Percentiles rank a stretch among this genome's conserved stretches.
Conservation (phyloP, 495 filamentous ascomycete genomes). For the Penicillium macrosclerotiorum region DNA sequence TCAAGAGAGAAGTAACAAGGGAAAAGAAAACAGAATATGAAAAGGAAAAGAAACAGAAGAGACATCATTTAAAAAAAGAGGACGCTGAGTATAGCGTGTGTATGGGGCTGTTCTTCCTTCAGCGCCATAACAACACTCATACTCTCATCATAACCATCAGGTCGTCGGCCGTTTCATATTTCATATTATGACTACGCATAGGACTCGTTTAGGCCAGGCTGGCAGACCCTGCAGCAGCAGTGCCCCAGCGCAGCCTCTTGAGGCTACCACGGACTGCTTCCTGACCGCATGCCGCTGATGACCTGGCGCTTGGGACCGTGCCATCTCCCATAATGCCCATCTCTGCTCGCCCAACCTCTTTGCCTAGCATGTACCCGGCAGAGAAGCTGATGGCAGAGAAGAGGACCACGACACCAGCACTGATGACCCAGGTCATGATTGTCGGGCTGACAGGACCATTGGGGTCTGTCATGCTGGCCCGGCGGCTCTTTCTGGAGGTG, state of each 20-base stretch:
- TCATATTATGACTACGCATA: background rate
- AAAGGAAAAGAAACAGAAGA: too few species aligned
- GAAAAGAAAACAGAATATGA: too few species aligned
- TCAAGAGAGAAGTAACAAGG: too few species aligned
- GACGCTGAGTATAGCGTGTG: too few species aligned
- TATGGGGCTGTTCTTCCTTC: too few species aligned
- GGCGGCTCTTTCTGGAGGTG: slow-evolving; percentile 55
- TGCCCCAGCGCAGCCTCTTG: slow-evolving; percentile 44
- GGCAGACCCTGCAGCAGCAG: slow-evolving; percentile 36
- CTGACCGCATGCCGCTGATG: slow-evolving; percentile 40
- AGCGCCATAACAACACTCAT: slow-evolving; percentile 1
- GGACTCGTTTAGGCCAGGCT: slow-evolving; percentile 25
- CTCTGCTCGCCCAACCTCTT: slow-evolving; percentile 74
- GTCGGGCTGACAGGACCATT: slow-evolving; percentile 53
- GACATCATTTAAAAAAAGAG: too few species aligned
- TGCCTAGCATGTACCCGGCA: slow-evolving; percentile 85
- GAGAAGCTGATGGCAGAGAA: slow-evolving; percentile 91
- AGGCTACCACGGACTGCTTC: slow-evolving; percentile 44
- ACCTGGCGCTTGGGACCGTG: slow-evolving; percentile 25
- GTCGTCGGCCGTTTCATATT: background rate
- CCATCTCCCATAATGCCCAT: slow-evolving; percentile 39
- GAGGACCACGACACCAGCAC: slow-evolving; percentile 87
- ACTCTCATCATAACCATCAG: slow-evolving; percentile 4
- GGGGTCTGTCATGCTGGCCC: slow-evolving; percentile 29
- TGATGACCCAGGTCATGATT: slow-evolving; percentile 86